These are phyloP conservation scores for Vanilla planifolia DNA, from an alignment of 106 monocot species.

Conservation along the genomic window DNA sequence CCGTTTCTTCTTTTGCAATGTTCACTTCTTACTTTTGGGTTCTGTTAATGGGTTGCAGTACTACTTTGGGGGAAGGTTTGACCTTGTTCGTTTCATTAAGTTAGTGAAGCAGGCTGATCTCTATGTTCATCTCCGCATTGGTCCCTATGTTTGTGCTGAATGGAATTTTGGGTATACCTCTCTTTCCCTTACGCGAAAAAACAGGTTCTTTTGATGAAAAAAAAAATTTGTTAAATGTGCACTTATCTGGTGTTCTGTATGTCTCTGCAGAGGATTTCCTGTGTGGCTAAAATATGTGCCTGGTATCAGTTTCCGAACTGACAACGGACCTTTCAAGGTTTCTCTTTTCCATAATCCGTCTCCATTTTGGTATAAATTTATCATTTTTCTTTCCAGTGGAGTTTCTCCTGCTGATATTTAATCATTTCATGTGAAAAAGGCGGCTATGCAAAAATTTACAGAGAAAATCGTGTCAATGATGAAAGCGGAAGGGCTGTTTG, in stretches of 20 bases:
- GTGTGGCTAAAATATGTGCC: conserved; percentile 85
- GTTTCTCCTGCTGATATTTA: neutral
- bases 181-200: neutral
- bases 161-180: conserved; percentile 92
- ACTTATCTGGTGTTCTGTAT: neutral
- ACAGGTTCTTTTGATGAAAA: neutral
- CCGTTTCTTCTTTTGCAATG: neutral
- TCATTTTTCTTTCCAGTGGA: neutral
- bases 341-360: neutral
- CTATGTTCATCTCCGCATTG: conserved; percentile 85
- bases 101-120: conserved; percentile 77
- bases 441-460: conserved; percentile 68
- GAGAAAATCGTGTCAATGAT: conserved; percentile 86
- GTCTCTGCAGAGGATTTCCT: conserved; percentile 67
- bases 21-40: neutral
- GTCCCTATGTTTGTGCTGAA: conserved; percentile 92
- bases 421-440: conserved; percentile 25
- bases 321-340: conserved; percentile 95
- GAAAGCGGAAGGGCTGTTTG: conserved; percentile 68
- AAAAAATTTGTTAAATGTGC: neutral
- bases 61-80: conserved; percentile 69
- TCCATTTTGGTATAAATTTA: neutral
- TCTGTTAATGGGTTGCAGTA: conserved; percentile 32
- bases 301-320: conserved; percentile 87
- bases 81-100: conserved; percentile 77